Base-by-base conservation (phyloP, 768 basidiomycete genomes). In the Auriscalpium vulgare region DNA sequence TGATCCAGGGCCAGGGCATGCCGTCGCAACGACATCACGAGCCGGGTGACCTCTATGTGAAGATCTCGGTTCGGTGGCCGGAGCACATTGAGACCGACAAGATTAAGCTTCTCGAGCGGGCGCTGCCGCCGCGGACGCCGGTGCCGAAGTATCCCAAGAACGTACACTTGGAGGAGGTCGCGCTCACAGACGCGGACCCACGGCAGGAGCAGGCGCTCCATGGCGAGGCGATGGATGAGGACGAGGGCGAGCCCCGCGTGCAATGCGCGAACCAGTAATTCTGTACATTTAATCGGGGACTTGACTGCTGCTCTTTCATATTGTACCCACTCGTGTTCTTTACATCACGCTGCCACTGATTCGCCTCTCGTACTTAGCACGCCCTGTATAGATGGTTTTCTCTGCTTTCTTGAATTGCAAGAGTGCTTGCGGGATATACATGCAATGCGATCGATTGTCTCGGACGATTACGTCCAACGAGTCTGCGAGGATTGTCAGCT, bases 21-120 rank as follows among this genome's bases (percentile, higher is more conserved):
- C 97, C 95, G 11, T 97, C 97, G 51, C 90, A 90, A 70, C 85
- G 97, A 58, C 95, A 98, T 73, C 97, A 98, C 73, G 94, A 99
- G 68, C 82, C 85, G 43, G 97, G 97, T 40, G 93, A 98, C 72
- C 80, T 99, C 58, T 93, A 83, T 68, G 79, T 99, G 71, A 88
- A 85, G 67, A 73, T 98, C 63, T 77, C 78, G 59, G 90, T 99
- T 67, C 82, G 78, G 56, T 99, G 98, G 83, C 97, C 97, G 38
- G 90, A 93, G 35, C 67, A 72, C 54, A 81, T 99, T 69, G 80
- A 87, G 57, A 75, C 83, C 36, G 74, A 77, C 36, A 73, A 76
- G 38, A 85, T 93, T 63, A 77, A 80, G 17, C 71, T 84, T 19
- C 84, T 98, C 58, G 95, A 98, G 72, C 70, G 78, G 34, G 95